Conservation (phyloP, 306 rosid species). For the Quercus alba region DNA sequence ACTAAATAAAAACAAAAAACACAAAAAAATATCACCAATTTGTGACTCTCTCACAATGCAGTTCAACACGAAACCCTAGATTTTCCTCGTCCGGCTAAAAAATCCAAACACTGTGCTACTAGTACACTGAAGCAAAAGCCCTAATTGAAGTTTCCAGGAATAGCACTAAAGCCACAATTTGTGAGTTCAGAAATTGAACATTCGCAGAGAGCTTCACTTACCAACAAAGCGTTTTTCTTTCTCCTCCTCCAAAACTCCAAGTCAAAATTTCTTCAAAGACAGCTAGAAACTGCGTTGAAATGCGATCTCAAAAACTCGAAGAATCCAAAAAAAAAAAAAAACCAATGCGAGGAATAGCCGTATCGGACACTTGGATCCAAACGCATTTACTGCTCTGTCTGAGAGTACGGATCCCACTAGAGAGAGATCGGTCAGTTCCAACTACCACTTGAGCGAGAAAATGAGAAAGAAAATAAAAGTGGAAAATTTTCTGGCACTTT, state of each 20-base stretch:
- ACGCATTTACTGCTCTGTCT: constrained; percentile 42
- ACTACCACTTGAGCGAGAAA: constrained; percentile 10
- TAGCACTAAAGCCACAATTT: background rate
- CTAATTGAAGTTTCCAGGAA: constrained; percentile 17
- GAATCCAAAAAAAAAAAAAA: constrained; percentile 12
- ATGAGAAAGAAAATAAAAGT: background rate
- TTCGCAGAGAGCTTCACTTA: constrained; percentile 26
- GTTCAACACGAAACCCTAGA: constrained; percentile 49
- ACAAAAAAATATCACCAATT: constrained; percentile 7
- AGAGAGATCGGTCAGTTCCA: constrained; percentile 40
- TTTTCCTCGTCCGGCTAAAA: constrained; percentile 1
- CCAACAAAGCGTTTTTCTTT: constrained; percentile 3
- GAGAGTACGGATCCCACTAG: constrained; percentile 42
- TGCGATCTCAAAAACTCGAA: constrained; percentile 41
- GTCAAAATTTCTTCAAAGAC: constrained; percentile 30
- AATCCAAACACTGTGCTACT: constrained; percentile 14
- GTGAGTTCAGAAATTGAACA: background rate
- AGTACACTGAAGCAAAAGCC: constrained; percentile 14
- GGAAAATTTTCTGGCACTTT: background rate
- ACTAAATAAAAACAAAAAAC: constrained; percentile 1
- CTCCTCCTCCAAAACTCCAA: background rate
- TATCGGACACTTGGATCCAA: constrained; percentile 55
- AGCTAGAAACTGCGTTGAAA: constrained; percentile 12
- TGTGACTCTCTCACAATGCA: constrained; percentile 4
- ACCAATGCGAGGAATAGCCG: constrained; percentile 42